A percentile compares a stretch with the other conserved stretches of the same genome.
Conservation (phyloP, 805 yeast species). For the Jamesozyma gamospora region DNA sequence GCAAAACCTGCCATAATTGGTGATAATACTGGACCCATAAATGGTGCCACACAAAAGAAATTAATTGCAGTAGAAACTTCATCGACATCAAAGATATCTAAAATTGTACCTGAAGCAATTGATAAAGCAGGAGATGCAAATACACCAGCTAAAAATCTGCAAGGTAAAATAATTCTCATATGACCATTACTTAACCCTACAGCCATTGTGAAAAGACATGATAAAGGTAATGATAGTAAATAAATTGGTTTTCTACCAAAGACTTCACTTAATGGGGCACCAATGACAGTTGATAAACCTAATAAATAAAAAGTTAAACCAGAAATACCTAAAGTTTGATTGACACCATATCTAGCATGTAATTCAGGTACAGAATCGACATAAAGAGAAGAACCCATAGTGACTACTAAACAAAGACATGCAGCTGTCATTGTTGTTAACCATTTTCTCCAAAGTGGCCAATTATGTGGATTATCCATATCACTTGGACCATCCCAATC, state of each 20-base stretch:
- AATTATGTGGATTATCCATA: constrained; percentile 55
- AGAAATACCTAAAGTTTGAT: constrained; percentile 51
- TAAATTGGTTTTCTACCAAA: constrained; percentile 60
- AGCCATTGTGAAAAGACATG: constrained; percentile 67
- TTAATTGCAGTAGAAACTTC: constrained; percentile 68
- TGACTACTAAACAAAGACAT: constrained; percentile 52
- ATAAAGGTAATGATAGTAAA: constrained; percentile 47
- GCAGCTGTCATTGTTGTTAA: constrained; percentile 55
- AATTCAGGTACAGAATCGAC: constrained; percentile 56
- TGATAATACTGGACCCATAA: constrained; percentile 71
- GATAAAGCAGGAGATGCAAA: constrained; percentile 77
- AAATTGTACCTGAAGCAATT: constrained; percentile 74
- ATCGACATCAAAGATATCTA: constrained; percentile 63
- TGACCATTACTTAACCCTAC: constrained; percentile 52
- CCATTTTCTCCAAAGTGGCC: constrained; percentile 61
- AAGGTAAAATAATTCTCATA: constrained; percentile 51
- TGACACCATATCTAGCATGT: constrained; percentile 37
- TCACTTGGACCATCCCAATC: constrained; percentile 59
- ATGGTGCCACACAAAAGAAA: constrained; percentile 68
- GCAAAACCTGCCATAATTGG: constrained; percentile 70
- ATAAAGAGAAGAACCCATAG: constrained; percentile 66
- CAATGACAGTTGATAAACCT: constrained; percentile 64
- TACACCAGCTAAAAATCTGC: constrained; percentile 66
- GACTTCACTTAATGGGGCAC: constrained; percentile 64
- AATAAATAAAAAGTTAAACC: constrained; percentile 62